Conservation (phyloP, 2,329 filamentous ascomycete species). For the Ophiostoma piceae region DNA sequence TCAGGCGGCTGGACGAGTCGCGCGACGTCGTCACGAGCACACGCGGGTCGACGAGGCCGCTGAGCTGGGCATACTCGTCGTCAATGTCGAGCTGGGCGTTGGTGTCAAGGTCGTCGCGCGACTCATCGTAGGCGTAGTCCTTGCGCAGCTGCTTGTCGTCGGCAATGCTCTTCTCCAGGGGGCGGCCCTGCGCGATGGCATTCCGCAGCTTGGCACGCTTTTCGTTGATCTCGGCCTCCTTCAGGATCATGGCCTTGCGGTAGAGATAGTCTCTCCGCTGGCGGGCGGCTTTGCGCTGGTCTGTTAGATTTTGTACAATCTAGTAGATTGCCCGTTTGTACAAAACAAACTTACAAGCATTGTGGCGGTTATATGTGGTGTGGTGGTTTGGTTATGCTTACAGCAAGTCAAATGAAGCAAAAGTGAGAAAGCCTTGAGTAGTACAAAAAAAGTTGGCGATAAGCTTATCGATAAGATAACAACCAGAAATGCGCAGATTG, state of each 20-base stretch:
- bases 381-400: background rate
- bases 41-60: slow-evolving; percentile 73
- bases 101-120: slow-evolving; percentile 59
- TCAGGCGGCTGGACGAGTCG: slow-evolving; percentile 75
- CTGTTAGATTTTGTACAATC: background rate
- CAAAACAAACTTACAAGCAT: slow-evolving; percentile 26
- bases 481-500: background rate
- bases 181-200: slow-evolving; percentile 83
- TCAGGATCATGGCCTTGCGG: slow-evolving; percentile 76
- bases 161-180: slow-evolving; percentile 73
- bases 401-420: background rate
- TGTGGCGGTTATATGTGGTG: slow-evolving; percentile 11
- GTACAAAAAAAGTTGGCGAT: slow-evolving; percentile 19
- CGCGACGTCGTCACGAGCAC: slow-evolving; percentile 87
- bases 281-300: slow-evolving; percentile 64
- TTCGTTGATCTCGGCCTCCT: slow-evolving; percentile 87
- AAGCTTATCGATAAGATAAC: slow-evolving; percentile 23
- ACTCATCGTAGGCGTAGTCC: slow-evolving; percentile 93
- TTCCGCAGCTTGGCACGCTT: slow-evolving; percentile 83
- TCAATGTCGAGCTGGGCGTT: slow-evolving; percentile 71
- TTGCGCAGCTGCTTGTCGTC: slow-evolving; percentile 78
- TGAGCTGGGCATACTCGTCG: slow-evolving; percentile 85
- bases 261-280: slow-evolving; percentile 86
- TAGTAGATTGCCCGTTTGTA: fast-evolving
- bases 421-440: slow-evolving; percentile 1